These are phyloP conservation scores for Ustilago shanxiensis DNA, from an alignment of 1,284 basidiomycete species.

Conservation along the genomic window DNA sequence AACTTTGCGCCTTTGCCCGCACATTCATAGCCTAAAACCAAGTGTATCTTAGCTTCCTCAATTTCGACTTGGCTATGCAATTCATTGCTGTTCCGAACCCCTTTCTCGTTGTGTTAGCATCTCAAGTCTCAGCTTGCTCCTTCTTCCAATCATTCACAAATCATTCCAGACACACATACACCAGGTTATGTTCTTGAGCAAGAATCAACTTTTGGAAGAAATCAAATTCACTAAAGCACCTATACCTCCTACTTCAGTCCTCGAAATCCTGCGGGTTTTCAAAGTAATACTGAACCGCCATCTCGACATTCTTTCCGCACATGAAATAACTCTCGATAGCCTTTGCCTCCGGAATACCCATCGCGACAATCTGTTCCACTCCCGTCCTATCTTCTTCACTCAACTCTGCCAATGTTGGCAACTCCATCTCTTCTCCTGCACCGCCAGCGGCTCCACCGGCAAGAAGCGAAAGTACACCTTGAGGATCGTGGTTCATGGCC, in stretches of 20 bases:
- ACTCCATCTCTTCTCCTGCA: conserved; percentile 59
- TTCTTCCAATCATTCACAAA: neutral
- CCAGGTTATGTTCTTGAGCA: neutral
- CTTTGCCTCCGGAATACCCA: conserved; percentile 67
- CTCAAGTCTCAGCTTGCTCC: too few relatives aligned
- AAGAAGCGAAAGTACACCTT: conserved; percentile 65
- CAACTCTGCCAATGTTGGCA: conserved; percentile 60
- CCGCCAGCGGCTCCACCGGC: conserved; percentile 54
- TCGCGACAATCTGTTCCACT: conserved; percentile 66
- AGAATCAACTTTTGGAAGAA: neutral
- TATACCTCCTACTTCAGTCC: conserved; percentile 29
- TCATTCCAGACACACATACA: too few relatives aligned
- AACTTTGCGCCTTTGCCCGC: neutral
- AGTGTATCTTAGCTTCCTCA: too few relatives aligned
- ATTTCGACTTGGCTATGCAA: neutral
- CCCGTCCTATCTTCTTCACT: conserved; percentile 56
- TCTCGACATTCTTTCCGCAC: conserved; percentile 69
- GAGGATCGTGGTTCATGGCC: conserved; percentile 65
- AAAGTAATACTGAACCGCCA: conserved; percentile 70
- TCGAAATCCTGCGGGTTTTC: conserved; percentile 63
- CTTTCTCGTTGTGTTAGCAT: too few relatives aligned
- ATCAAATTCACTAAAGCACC: neutral
- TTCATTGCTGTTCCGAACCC: too few relatives aligned
- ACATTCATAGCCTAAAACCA: neutral
- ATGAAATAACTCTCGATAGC: conserved; percentile 68